Evolutionary conservation across 2,329 filamentous ascomycete genomes (phyloP).

Genomic region (Monilinia laxa): DNA sequence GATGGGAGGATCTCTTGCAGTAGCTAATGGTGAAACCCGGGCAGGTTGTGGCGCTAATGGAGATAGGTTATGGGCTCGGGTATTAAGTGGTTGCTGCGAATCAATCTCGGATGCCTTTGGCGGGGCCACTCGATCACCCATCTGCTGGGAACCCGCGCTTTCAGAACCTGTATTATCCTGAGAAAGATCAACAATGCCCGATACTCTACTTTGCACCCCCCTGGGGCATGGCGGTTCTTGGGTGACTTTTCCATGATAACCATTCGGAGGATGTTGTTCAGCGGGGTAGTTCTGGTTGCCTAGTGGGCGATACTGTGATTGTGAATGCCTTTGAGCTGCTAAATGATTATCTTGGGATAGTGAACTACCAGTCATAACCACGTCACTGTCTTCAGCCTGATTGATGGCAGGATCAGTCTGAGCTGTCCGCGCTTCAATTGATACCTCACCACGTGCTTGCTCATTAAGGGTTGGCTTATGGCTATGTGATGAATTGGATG

Average conservation of each 20-base stretch:
- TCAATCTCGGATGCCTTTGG: slow-evolving; percentile 43
- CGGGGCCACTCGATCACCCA: slow-evolving; percentile 41
- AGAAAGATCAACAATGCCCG: slow-evolving; percentile 24
- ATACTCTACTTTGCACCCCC: slow-evolving; percentile 12
- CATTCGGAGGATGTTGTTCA: slow-evolving; percentile 20
- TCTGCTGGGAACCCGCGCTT: slow-evolving; percentile 33
- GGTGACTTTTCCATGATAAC: not conserved
- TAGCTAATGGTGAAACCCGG: slow-evolving; percentile 61
- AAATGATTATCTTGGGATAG: slow-evolving; percentile 38
- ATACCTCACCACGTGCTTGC: slow-evolving; percentile 31
- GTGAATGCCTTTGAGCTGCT: slow-evolving; percentile 31
- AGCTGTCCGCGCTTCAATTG: slow-evolving; percentile 30
- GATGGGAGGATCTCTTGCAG: slow-evolving; percentile 43
- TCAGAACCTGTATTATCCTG: slow-evolving; percentile 21
- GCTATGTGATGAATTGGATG: slow-evolving; percentile 44
- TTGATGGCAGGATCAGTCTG: slow-evolving; percentile 29
- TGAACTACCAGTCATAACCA: slow-evolving; percentile 36
- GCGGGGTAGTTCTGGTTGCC: slow-evolving; percentile 6
- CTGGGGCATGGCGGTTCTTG: slow-evolving; percentile 7
- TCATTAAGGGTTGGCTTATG: slow-evolving; percentile 34
- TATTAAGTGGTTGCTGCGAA: slow-evolving; percentile 44
- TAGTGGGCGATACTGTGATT: slow-evolving; percentile 25
- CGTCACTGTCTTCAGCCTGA: slow-evolving; percentile 31
- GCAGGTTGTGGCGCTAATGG: slow-evolving; percentile 74
- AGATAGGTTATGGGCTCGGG: slow-evolving; percentile 68